Evolutionary conservation across 2,329 filamentous ascomycete genomes (phyloP).

Genomic region (Cladophialophora exuberans): DNA sequence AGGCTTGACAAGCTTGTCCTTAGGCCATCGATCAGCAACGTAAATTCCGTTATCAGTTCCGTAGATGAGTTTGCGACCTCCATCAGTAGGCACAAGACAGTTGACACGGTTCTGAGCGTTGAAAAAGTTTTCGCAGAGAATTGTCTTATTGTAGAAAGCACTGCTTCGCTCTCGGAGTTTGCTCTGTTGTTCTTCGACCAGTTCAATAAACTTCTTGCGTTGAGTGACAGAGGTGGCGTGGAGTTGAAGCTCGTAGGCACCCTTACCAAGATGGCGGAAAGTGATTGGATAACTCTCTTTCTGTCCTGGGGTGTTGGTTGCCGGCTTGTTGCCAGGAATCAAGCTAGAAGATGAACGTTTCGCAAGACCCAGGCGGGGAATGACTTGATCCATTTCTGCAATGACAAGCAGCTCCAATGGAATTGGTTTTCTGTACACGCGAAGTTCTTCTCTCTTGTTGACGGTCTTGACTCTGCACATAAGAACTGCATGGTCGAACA

Average conservation of each 20-base stretch:
- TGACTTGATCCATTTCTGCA: slow-evolving; percentile 94
- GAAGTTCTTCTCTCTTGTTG: slow-evolving; percentile 91
- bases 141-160: slow-evolving; percentile 70
- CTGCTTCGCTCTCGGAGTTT: slow-evolving; percentile 74
- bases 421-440: slow-evolving; percentile 94
- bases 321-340: slow-evolving; percentile 62
- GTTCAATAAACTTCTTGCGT: slow-evolving; percentile 95
- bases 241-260: slow-evolving; percentile 88
- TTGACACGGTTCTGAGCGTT: slow-evolving; percentile 87
- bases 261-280: slow-evolving; percentile 93
- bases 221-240: slow-evolving; percentile 84
- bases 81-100: slow-evolving; percentile 94
- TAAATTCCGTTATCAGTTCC: slow-evolving; percentile 95
- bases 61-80: slow-evolving; percentile 89
- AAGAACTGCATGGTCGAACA: slow-evolving; percentile 94
- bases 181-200: slow-evolving; percentile 88
- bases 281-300: slow-evolving; percentile 91
- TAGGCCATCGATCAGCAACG: slow-evolving; percentile 85
- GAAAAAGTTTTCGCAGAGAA: slow-evolving; percentile 85
- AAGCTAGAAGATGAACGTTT: slow-evolving; percentile 90
- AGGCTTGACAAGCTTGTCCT: slow-evolving; percentile 73
- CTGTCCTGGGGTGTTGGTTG: slow-evolving; percentile 53
- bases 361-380: slow-evolving; percentile 75
- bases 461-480: slow-evolving; percentile 88
- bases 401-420: slow-evolving; percentile 91